A percentile compares a stretch with the other conserved stretches of the same genome.
phyloP scores from a whole-genome alignment of 2,329 filamentous ascomycete species.

The Pyrenophora teres region DNA sequence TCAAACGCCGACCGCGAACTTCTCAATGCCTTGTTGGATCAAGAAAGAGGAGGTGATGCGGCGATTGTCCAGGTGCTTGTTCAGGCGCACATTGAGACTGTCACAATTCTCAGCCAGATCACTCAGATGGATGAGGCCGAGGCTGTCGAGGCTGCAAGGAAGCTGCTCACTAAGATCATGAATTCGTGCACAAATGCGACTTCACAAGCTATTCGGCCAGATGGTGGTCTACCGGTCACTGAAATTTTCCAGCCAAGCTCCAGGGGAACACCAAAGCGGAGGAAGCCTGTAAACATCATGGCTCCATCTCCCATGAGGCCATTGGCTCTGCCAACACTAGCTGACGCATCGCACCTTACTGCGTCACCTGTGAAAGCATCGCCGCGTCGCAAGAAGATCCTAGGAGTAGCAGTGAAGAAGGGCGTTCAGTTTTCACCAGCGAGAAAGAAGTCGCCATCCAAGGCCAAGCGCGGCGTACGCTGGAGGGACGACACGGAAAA shows the following conservation, averaged over 20 bases:
- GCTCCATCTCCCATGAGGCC: conserved; percentile 56
- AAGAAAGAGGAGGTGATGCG: conserved; percentile 80
- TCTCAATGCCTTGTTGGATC: conserved; percentile 75
- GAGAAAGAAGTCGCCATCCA: conserved; percentile 69
- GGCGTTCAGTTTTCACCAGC: conserved; percentile 80
- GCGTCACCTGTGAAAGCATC: conserved; percentile 74
- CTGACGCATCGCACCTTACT: conserved; percentile 48
- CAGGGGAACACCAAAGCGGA: conserved; percentile 76
- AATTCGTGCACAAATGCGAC: conserved; percentile 74
- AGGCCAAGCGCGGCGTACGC: conserved; percentile 75
- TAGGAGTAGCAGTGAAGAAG: conserved; percentile 64
- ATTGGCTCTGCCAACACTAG: conserved; percentile 35
- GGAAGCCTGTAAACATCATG: conserved; percentile 56
- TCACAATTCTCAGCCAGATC: conserved; percentile 80
- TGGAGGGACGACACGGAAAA: conserved; percentile 93
- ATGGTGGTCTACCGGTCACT: conserved; percentile 67
- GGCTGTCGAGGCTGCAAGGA: conserved; percentile 78
- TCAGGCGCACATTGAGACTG: conserved; percentile 88
- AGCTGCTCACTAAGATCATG: conserved; percentile 76
- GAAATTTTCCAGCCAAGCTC: conserved; percentile 73
- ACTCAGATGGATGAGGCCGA: conserved; percentile 82
- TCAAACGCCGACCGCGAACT: conserved; percentile 80
- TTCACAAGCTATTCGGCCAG: conserved; percentile 87
- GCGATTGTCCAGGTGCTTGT: conserved; percentile 81
- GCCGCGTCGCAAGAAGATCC: conserved; percentile 73